phyloP scores from a whole-genome alignment of 257 asterid genomes.

The Craterostigma plantagineum region DNA sequence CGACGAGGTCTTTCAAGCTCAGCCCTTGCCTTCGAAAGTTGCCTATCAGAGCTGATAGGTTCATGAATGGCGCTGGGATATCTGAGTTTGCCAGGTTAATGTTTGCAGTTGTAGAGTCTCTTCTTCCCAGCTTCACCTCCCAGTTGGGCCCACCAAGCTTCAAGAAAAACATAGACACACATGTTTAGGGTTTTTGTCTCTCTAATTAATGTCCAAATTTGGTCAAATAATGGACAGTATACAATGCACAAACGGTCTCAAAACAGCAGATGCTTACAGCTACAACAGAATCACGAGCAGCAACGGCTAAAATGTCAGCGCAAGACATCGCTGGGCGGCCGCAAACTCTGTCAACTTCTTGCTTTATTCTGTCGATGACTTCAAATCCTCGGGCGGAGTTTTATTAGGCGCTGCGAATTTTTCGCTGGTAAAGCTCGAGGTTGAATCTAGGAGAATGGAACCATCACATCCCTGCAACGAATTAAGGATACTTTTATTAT shows the following conservation, averaged over 20 bases:
- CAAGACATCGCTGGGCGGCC: conserved; percentile 26
- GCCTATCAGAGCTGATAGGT: conserved; percentile 12
- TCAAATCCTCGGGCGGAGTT: conserved; percentile 35
- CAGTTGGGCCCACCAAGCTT: conserved; percentile 27
- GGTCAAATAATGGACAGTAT: no score
- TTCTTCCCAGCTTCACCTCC: conserved; percentile 21
- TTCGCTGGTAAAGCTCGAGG: conserved; percentile 18
- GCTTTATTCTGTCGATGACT: conserved; percentile 33
- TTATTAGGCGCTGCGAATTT: conserved; percentile 23
- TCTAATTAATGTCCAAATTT: no score
- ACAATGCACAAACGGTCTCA: no score
- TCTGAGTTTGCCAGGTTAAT: conserved; percentile 8
- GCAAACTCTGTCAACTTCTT: conserved; percentile 21
- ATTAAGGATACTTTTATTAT: not conserved
- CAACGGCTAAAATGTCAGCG: conserved; percentile 35
- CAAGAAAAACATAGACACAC: no score
- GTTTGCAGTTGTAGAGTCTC: conserved; percentile 20
- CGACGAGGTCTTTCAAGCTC: conserved; percentile 15
- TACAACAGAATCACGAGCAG: conserved; percentile 43
- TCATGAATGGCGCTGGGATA: conserved; percentile 17
- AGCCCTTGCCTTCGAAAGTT: conserved; percentile 16
- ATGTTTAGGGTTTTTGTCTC: no score
- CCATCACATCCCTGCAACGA: conserved; percentile 36
- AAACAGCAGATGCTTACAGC: conserved; percentile 7
- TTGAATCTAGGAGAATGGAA: conserved; percentile 23